Evolutionary conservation across 352 stramenopile species (phyloP).

Genomic region (Phytopythium helicoides): DNA sequence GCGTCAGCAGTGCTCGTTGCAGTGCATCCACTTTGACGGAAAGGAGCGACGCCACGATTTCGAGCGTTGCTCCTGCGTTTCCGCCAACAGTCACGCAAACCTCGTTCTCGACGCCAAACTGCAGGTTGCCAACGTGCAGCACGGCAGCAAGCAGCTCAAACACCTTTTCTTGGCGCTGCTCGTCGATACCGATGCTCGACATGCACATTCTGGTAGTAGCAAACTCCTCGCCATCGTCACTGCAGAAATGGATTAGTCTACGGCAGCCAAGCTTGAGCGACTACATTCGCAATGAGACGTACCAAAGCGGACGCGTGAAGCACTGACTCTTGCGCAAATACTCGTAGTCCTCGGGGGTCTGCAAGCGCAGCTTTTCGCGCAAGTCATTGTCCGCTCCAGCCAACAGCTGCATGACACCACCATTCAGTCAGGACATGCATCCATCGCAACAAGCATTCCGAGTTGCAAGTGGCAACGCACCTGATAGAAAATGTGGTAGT

Average conservation of each 20-base stretch:
- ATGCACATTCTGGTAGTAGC: conserved; percentile 81
- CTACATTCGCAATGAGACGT: conserved; percentile 11
- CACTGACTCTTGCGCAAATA: conserved; percentile 88
- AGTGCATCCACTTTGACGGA: conserved; percentile 77
- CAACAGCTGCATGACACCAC: conserved; percentile 40
- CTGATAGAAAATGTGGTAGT: conserved; percentile 99
- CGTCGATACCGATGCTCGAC: conserved; percentile 85
- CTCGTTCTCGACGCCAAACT: conserved; percentile 85
- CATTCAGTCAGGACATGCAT: conserved; percentile 4
- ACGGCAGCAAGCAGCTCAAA: conserved; percentile 88
- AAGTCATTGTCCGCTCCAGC: conserved; percentile 73
- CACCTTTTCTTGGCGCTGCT: conserved; percentile 74
- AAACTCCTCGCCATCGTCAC: conserved; percentile 84
- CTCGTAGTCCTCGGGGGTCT: conserved; percentile 79
- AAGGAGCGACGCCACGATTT: conserved; percentile 70
- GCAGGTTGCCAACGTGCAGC: conserved; percentile 85
- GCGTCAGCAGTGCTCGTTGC: conserved; percentile 69
- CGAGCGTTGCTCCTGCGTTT: conserved; percentile 39
- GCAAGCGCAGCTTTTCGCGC: conserved; percentile 63
- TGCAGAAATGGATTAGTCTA: conserved; percentile 7
- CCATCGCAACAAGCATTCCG: conserved; percentile 4
- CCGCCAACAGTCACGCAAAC: conserved; percentile 59
- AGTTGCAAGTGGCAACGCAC: conserved; percentile 29
- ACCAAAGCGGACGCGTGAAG: conserved; percentile 70
- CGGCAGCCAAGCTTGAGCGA: conserved; percentile 3